A percentile compares a stretch with the other conserved stretches of the same genome.
Evolutionary conservation across 192 early-diverging fungal genomes (phyloP).

Genomic region (Phycomyces nitens): DNA sequence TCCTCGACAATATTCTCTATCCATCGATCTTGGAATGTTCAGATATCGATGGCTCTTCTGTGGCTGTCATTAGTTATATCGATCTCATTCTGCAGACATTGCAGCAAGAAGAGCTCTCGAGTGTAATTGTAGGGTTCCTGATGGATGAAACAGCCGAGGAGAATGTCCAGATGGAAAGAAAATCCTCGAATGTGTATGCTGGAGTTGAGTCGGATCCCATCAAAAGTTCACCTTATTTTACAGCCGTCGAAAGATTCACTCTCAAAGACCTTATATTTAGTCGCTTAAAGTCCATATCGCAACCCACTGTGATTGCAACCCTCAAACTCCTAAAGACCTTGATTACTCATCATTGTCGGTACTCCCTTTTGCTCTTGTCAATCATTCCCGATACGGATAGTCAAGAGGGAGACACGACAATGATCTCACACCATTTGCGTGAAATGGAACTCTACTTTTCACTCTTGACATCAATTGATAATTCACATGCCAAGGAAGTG

Average conservation of each 20-base stretch:
- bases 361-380: conserved; percentile 70
- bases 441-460: conserved; percentile 60
- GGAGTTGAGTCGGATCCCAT: conserved; percentile 4
- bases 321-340: conserved; percentile 77
- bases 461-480: conserved; percentile 51
- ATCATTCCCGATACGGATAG: conserved; percentile 54
- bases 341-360: conserved; percentile 73
- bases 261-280: conserved; percentile 82
- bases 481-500: conserved; percentile 33
- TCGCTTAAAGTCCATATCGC: conserved; percentile 83
- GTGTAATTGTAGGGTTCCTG: conserved; percentile 73
- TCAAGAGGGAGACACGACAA: conserved; percentile 18
- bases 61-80: conserved; percentile 86
- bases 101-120: conserved; percentile 70
- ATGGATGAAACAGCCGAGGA: conserved; percentile 58
- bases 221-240: conserved; percentile 15
- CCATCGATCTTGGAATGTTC: conserved; percentile 85
- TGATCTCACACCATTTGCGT: conserved; percentile 52
- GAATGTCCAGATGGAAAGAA: conserved; percentile 17
- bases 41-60: conserved; percentile 88
- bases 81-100: conserved; percentile 74
- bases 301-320: conserved; percentile 79
- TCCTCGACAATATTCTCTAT: conserved; percentile 84
- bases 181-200: no score
- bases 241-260: conserved; percentile 50